phyloP scores from a whole-genome alignment of 2,329 filamentous ascomycete species.

The Xylaria polymorpha region DNA sequence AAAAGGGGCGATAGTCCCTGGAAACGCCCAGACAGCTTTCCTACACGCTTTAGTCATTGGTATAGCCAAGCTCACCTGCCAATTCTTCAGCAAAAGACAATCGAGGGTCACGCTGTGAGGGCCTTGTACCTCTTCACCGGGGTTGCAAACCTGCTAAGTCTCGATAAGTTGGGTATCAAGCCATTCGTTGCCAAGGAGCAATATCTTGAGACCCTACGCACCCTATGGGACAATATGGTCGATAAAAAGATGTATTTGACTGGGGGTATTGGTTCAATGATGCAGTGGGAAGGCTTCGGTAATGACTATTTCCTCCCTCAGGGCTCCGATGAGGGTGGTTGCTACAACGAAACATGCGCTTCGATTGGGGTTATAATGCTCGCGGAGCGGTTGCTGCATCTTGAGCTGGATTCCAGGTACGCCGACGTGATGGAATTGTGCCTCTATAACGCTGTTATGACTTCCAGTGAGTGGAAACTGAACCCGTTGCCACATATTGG shows the following conservation, averaged over 20 bases:
- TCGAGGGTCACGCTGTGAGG: conserved; percentile 70
- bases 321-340: conserved; percentile 69
- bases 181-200: conserved; percentile 43
- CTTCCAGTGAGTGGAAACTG: conserved; percentile 50
- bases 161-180: conserved; percentile 49
- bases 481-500: neutral
- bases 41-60: conserved; percentile 55
- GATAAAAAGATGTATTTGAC: conserved; percentile 72
- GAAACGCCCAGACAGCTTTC: conserved; percentile 61
- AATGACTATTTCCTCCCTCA: conserved; percentile 69
- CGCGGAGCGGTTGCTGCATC: conserved; percentile 65
- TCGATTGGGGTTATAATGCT: conserved; percentile 71
- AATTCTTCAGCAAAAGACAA: conserved; percentile 62
- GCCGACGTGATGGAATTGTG: conserved; percentile 70
- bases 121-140: conserved; percentile 71
- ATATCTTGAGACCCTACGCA: conserved; percentile 55
- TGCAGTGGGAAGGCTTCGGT: conserved; percentile 71
- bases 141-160: conserved; percentile 64
- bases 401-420: conserved; percentile 64
- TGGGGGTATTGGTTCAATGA: conserved; percentile 68
- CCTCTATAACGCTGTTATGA: conserved; percentile 70
- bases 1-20: conserved; percentile 62
- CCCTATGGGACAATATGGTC: conserved; percentile 70
- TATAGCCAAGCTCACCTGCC: conserved; percentile 69
- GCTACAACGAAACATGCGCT: conserved; percentile 72